Evolutionary conservation across 352 stramenopile species (phyloP), one percentile per base, ranked within the genome.

Genomic region (Phytopythium aichiense): DNA sequence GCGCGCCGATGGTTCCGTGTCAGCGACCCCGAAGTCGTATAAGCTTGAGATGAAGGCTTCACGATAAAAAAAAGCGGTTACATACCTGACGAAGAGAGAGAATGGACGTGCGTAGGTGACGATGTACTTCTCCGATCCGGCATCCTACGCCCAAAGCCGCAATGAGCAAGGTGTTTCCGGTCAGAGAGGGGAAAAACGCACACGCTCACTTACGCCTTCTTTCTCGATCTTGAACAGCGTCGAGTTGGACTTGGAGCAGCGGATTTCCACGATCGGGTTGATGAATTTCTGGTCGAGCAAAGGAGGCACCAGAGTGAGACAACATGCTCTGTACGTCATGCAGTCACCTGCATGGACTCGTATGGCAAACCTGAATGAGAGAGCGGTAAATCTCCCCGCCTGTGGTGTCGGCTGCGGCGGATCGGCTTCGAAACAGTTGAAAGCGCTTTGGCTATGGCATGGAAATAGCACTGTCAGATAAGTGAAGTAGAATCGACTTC

Each of bases 191-290:
- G 28, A 2, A 8, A 16, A 37, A 25, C 9, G 31, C 23, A 18
- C 28, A 9, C 3, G 28, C 28, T 31, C 28, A 69, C 71, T 48
- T 25, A 93, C 84, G 45, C 82, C 84, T 61, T 93, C 84, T 75
- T 89, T 89, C 66, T 93, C 84, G 31, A 93, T 84, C 64, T 89
- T 88, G 58, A 91, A 81, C 42, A 91, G 57, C 7, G 80, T 88
- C 58, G 83, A 76, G 64, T 84, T 88, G 42, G 81, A 81, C 63
- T 79, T 85, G 7, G 76, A 65, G 52, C 80, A 89, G 6, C 80
- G 80, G 31, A 93, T 67, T 43, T 93, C 82, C 15, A 71, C 77
- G 51, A 93, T 72, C 0, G 84, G 84, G 56, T 93, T 93, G 65
- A 91, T 89, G 57, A 91, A 93, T 78, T 91, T 93, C 73, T 93